These are phyloP conservation scores for Apiospora hydei DNA, from an alignment of 2,329 filamentous ascomycete genomes.

Conservation along the genomic window DNA sequence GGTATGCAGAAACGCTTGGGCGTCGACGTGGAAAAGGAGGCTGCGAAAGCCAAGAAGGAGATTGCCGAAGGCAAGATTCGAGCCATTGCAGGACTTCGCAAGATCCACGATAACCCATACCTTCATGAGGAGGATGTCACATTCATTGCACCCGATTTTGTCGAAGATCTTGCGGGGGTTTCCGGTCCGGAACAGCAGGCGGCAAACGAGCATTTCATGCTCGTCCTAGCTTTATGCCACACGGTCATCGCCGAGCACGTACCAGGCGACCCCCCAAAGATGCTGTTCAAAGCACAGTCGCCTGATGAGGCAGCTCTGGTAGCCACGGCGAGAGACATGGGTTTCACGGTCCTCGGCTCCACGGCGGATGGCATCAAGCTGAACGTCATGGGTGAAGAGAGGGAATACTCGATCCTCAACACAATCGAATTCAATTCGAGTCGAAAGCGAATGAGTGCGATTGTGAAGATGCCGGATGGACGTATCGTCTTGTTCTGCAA, in stretches of 20 bases:
- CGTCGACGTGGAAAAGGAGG: constrained; percentile 84
- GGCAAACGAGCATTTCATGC: constrained; percentile 90
- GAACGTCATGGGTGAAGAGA: constrained; percentile 86
- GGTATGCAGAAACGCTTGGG: constrained; percentile 95
- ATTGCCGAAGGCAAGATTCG: constrained; percentile 79
- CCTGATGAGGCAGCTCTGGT: constrained; percentile 96
- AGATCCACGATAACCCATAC: constrained; percentile 88
- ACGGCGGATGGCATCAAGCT: constrained; percentile 82
- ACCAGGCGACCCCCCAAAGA: constrained; percentile 88
- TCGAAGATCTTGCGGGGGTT: constrained; percentile 80
- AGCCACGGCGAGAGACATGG: constrained; percentile 91
- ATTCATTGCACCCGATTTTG: constrained; percentile 90
- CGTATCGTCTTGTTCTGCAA: constrained; percentile 94
- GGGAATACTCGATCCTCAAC: constrained; percentile 86
- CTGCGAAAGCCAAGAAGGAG: constrained; percentile 73
- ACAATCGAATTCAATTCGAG: constrained; percentile 98
- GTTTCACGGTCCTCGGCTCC: constrained; percentile 88
- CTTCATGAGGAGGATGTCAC: constrained; percentile 89
- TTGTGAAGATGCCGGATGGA: constrained; percentile 91
- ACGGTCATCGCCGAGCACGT: constrained; percentile 91
- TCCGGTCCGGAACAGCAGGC: constrained; percentile 78
- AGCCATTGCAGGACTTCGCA: constrained; percentile 76
- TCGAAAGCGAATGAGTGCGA: constrained; percentile 96
- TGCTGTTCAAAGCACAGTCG: constrained; percentile 96
- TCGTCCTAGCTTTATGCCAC: constrained; percentile 93